A percentile compares a stretch with the other conserved stretches of the same genome.
phyloP scores from a whole-genome alignment of 257 asterid genomes.

The Anisodus tanguticus region DNA sequence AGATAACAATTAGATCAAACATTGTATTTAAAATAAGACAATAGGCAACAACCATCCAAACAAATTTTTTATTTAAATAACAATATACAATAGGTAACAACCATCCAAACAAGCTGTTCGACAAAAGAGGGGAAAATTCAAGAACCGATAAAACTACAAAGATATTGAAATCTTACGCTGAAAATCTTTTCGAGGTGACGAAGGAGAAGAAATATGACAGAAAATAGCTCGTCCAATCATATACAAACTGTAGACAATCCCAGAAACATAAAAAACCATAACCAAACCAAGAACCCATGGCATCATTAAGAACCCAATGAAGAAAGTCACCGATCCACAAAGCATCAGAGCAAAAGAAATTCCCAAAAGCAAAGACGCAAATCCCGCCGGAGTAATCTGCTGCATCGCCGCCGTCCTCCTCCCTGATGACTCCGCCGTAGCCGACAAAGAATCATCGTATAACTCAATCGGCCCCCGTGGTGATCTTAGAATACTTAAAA shows the following conservation, averaged over 20 bases:
- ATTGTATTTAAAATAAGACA: too few species aligned
- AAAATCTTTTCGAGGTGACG: constrained; percentile 55
- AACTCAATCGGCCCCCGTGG: constrained; percentile 43
- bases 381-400: constrained; percentile 77
- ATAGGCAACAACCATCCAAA: too few species aligned
- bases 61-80: too few species aligned
- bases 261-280: constrained; percentile 68
- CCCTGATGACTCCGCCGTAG: constrained; percentile 7
- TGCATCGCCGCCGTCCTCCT: constrained; percentile 34
- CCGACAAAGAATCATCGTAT: constrained; percentile 33
- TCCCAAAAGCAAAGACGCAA: constrained; percentile 78
- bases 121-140: neutral
- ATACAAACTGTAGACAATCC: constrained; percentile 72
- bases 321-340: constrained; percentile 88
- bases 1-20: too few species aligned
- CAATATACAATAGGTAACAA: too few species aligned
- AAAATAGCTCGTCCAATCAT: constrained; percentile 81
- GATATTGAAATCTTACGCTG: constrained; percentile 49
- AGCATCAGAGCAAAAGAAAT: constrained; percentile 78
- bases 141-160: neutral
- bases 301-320: constrained; percentile 91
- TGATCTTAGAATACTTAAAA: constrained; percentile 42
- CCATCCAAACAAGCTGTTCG: too few species aligned
- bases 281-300: constrained; percentile 94
- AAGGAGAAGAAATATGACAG: constrained; percentile 38